Conservation (phyloP, 352 stramenopile species). For the Pythium dissimile region DNA sequence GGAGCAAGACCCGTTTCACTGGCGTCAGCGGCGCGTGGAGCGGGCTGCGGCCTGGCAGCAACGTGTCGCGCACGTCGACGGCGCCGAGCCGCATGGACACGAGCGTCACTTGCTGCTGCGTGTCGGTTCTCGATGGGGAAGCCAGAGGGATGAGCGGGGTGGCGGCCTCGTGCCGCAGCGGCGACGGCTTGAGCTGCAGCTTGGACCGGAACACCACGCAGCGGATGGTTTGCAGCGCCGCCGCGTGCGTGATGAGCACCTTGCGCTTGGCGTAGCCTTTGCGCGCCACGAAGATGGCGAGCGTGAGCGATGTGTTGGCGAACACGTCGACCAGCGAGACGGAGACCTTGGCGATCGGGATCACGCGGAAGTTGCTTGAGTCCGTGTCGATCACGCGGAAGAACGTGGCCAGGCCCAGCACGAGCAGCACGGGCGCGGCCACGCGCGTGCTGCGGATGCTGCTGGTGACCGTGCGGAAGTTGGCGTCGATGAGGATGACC, state of each 20-base stretch:
- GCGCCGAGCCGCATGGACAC: slow-evolving; percentile 25
- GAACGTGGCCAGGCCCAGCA: slow-evolving; percentile 18
- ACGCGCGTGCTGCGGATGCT: slow-evolving; percentile 20
- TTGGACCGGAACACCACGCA: slow-evolving; percentile 32
- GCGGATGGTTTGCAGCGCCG: slow-evolving; percentile 27
- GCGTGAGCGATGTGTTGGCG: slow-evolving; percentile 34
- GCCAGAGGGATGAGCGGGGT: not conserved
- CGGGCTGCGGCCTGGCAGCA: not conserved
- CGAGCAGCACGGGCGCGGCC: slow-evolving; percentile 12
- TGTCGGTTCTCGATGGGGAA: too few relatives aligned
- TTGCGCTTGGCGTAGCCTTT: slow-evolving; percentile 32
- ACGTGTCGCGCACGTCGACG: slow-evolving; percentile 24
- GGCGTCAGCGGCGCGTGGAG: not conserved
- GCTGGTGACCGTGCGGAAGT: slow-evolving; percentile 32
- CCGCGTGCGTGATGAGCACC: slow-evolving; percentile 21
- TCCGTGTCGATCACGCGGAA: slow-evolving; percentile 27
- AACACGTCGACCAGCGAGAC: slow-evolving; percentile 36
- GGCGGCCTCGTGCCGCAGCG: not conserved
- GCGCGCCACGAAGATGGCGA: slow-evolving; percentile 32
- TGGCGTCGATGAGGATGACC: slow-evolving; percentile 29
- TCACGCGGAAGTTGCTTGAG: slow-evolving; percentile 10
- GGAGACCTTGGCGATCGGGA: slow-evolving; percentile 22
- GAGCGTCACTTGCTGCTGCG: slow-evolving; percentile 34
- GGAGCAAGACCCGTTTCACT: not conserved
- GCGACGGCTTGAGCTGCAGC: slow-evolving; percentile 20